A percentile compares a stretch with the other conserved stretches of the same genome.
These are phyloP conservation scores for Psilocybe subaeruginosa DNA, from an alignment of 768 basidiomycete species.

Conservation along the genomic window DNA sequence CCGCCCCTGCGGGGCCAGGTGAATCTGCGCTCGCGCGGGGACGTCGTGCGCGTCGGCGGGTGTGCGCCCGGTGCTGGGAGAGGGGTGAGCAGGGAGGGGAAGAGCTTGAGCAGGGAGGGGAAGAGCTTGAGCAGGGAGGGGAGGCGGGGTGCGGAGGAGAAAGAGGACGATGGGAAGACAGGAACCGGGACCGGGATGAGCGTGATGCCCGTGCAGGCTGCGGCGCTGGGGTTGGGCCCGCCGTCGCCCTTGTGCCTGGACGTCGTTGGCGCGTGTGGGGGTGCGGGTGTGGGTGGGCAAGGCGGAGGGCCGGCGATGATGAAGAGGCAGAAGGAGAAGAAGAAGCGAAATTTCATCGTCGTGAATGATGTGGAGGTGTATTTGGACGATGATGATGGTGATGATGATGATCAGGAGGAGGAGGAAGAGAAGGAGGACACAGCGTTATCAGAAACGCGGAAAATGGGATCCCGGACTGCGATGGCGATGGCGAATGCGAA, in stretches of 20 bases:
- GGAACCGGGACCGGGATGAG: background rate
- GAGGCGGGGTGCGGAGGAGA: background rate
- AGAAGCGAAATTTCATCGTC: conserved; percentile 37
- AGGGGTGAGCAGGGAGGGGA: background rate
- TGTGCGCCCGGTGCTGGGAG: background rate
- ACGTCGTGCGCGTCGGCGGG: background rate
- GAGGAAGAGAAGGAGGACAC: background rate
- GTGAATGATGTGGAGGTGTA: conserved; percentile 45
- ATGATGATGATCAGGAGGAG: conserved; percentile 14
- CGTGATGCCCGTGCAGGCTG: background rate
- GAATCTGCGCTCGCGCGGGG: background rate
- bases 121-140: background rate
- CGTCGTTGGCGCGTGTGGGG: background rate
- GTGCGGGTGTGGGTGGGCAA: background rate
- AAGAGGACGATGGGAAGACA: background rate
- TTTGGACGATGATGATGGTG: conserved; percentile 29
- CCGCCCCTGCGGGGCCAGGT: conserved; percentile 3
- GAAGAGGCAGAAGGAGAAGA: conserved; percentile 7
- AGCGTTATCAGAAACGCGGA: background rate
- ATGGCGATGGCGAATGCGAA: no score
- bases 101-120: background rate
- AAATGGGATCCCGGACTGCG: background rate
- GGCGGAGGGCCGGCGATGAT: background rate
- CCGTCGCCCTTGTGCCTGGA: conserved; percentile 1
- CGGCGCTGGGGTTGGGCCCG: background rate